Conservation (phyloP, 441 rosid genomes). For the Theobroma grandiflorum region DNA sequence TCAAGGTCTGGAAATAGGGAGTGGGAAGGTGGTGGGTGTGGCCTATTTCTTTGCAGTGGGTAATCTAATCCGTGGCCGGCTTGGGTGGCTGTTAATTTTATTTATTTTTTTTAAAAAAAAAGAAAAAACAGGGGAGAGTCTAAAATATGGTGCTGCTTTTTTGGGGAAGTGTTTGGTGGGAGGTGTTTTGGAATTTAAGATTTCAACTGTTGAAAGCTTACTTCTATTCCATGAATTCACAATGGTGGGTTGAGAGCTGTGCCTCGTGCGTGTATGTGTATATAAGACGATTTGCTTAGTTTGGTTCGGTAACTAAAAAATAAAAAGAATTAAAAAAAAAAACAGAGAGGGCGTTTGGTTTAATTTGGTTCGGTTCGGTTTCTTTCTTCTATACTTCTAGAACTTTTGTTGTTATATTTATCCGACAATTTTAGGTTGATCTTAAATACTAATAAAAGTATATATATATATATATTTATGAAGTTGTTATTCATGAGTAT, state of each 20-base stretch:
- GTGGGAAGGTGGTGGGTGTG: neutral
- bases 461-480: too few species aligned
- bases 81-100: slow-evolving; percentile 10
- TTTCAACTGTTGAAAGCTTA: neutral
- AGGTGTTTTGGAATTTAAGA: neutral
- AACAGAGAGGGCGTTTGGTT: too few species aligned
- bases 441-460: too few species aligned
- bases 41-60: slow-evolving; percentile 2
- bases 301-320: too few species aligned
- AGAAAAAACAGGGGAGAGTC: neutral
- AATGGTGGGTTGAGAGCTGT: slow-evolving; percentile 2
- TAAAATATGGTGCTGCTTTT: neutral
- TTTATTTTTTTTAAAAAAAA: neutral
- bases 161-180: neutral
- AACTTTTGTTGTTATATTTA: too few species aligned
- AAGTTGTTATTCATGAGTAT: too few species aligned
- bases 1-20: neutral
- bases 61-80: neutral
- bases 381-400: too few species aligned
- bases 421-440: too few species aligned
- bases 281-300: neutral
- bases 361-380: too few species aligned
- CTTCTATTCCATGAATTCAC: neutral
- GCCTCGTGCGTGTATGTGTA: neutral
- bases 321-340: too few species aligned